Evolutionary conservation across 805 yeast species (phyloP).

Genomic region (Candida saitoana): DNA sequence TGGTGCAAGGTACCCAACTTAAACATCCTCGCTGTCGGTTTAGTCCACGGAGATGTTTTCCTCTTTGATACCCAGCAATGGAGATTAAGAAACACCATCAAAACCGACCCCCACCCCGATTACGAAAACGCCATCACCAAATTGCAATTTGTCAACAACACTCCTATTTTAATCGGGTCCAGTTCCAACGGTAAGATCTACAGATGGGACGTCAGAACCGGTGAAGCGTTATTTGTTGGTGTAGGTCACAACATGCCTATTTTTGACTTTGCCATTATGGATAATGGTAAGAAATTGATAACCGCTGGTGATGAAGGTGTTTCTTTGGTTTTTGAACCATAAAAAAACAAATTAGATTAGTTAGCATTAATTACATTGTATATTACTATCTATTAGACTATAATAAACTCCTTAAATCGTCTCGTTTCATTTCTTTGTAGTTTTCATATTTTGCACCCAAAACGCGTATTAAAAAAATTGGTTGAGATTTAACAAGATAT

Average conservation of each 20-base stretch:
- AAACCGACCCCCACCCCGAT: constrained; percentile 23
- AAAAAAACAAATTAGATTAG: not conserved
- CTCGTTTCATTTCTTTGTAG: not conserved
- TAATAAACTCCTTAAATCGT: not conserved
- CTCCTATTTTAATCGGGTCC: constrained; percentile 62
- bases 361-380: not conserved
- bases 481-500: not conserved
- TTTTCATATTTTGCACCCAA: not conserved
- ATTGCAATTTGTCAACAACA: constrained; percentile 56
- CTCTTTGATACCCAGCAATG: constrained; percentile 82
- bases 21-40: constrained; percentile 70
- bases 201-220: constrained; percentile 87
- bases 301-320: constrained; percentile 99
- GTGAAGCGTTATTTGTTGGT: constrained; percentile 70
- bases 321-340: constrained; percentile 56
- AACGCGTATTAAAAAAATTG: not conserved
- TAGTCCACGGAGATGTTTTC: constrained; percentile 83
- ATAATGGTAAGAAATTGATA: constrained; percentile 62
- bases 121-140: constrained; percentile 80
- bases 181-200: constrained; percentile 83
- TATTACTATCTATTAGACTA: not conserved
- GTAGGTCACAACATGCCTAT: constrained; percentile 95
- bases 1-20: constrained; percentile 66
- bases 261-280: constrained; percentile 72
- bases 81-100: constrained; percentile 72